phyloP scores from a whole-genome alignment of 352 stramenopile genomes.

The Phytopythium delawarense region DNA sequence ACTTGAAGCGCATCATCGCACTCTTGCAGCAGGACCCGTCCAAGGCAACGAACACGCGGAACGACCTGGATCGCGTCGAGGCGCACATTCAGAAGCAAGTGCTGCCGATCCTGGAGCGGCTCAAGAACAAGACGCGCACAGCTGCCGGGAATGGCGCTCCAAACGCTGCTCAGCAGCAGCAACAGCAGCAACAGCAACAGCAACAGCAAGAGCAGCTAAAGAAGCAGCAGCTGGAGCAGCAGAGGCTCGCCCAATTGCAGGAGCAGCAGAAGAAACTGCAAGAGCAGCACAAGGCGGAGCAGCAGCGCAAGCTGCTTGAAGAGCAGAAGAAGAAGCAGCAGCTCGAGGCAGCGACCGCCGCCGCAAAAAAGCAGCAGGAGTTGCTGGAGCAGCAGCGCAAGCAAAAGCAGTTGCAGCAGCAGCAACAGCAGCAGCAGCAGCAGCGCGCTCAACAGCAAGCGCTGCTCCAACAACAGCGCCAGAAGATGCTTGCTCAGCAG shows the following conservation, averaged over 20 bases:
- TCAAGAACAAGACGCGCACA: constrained; percentile 69
- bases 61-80: constrained; percentile 76
- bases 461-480: constrained; percentile 33
- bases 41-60: constrained; percentile 79
- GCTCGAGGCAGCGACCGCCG: constrained; percentile 17
- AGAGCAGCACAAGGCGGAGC: constrained; percentile 49
- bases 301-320: constrained; percentile 60
- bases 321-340: constrained; percentile 73
- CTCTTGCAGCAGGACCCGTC: constrained; percentile 72
- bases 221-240: constrained; percentile 59
- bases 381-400: constrained; percentile 31
- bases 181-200: constrained; percentile 53
- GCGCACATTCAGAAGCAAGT: constrained; percentile 83
- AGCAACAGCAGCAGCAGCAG: constrained; percentile 26
- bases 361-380: constrained; percentile 19
- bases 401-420: constrained; percentile 26
- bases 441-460: constrained; percentile 48
- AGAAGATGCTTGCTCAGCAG: constrained; percentile 15
- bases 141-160: constrained; percentile 11
- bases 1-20: constrained; percentile 77
- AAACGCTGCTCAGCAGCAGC: constrained; percentile 15
- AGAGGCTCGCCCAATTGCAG: constrained; percentile 64
- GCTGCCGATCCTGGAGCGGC: constrained; percentile 63
- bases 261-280: constrained; percentile 70
- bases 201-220: constrained; percentile 75